These are phyloP conservation scores for Marsdenia floribunda DNA, from an alignment of 257 asterid genomes.

Conservation along the genomic window DNA sequence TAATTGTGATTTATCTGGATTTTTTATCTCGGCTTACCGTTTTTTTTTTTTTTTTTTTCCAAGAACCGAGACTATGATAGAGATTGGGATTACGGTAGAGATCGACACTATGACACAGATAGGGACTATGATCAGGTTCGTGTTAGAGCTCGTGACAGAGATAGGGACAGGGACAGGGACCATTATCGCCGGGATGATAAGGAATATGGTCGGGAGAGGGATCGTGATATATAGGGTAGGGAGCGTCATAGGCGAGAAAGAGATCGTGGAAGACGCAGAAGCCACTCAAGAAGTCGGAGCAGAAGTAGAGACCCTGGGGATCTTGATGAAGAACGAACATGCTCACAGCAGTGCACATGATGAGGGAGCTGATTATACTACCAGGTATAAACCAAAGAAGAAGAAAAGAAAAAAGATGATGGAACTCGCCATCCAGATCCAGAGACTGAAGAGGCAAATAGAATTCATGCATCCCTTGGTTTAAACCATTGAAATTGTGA, in stretches of 20 bases:
- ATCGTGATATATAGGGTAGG: conserved; percentile 50
- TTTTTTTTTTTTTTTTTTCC: conserved; percentile 4
- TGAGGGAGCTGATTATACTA: conserved; percentile 31
- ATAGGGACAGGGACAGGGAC: conserved; percentile 49
- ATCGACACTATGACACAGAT: conserved; percentile 52
- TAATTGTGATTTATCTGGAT: background rate
- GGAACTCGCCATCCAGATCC: conserved; percentile 98
- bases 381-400: conserved; percentile 51
- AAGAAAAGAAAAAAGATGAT: conserved; percentile 68
- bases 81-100: conserved; percentile 45
- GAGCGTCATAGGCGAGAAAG: conserved; percentile 73
- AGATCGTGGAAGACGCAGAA: conserved; percentile 65
- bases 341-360: conserved; percentile 48
- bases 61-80: conserved; percentile 39
- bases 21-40: background rate
- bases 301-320: conserved; percentile 73
- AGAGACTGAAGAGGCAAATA: conserved; percentile 86
- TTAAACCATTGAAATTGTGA: conserved; percentile 64
- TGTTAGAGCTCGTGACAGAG: conserved; percentile 44
- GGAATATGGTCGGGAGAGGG: conserved; percentile 72
- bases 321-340: conserved; percentile 66
- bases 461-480: conserved; percentile 81
- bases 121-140: conserved; percentile 58
- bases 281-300: conserved; percentile 82
- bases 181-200: conserved; percentile 73